Conservation (phyloP, 352 stramenopile species). For the Globisporangium middletonii region DNA sequence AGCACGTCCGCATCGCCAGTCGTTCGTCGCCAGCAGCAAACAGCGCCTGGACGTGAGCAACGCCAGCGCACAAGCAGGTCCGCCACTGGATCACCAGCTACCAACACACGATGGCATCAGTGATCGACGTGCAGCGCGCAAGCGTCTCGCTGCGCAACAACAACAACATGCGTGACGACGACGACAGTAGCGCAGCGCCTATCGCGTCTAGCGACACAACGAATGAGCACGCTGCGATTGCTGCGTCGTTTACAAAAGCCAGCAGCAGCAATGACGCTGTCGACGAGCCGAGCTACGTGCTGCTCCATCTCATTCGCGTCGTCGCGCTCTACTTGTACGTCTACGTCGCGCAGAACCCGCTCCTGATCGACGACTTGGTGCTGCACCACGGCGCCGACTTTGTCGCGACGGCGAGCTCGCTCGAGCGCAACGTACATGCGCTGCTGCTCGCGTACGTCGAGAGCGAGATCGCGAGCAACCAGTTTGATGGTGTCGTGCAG, state of each 20-base stretch:
- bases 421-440: conserved; percentile 30
- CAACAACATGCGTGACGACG: background rate
- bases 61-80: too few relatives aligned
- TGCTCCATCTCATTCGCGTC: conserved; percentile 60
- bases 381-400: conserved; percentile 9
- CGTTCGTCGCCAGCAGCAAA: too few relatives aligned
- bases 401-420: conserved; percentile 14
- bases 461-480: conserved; percentile 44
- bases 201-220: background rate
- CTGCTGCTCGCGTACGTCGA: conserved; percentile 35
- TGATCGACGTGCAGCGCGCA: background rate
- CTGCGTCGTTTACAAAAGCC: conserved; percentile 1
- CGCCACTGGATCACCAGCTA: too few relatives aligned
- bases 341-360: conserved; percentile 33
- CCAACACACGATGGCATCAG: background rate
- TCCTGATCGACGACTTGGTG: conserved; percentile 32
- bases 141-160: background rate
- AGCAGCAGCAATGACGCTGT: background rate
- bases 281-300: conserved; percentile 17
- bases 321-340: conserved; percentile 60
- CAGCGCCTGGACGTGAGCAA: too few relatives aligned
- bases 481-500: conserved; percentile 54
- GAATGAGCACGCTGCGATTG: conserved; percentile 2
- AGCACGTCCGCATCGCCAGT: too few relatives aligned
- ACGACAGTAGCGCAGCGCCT: background rate